Base-by-base conservation (phyloP, 352 stramenopile genomes). In the Pythium monospermum region DNA sequence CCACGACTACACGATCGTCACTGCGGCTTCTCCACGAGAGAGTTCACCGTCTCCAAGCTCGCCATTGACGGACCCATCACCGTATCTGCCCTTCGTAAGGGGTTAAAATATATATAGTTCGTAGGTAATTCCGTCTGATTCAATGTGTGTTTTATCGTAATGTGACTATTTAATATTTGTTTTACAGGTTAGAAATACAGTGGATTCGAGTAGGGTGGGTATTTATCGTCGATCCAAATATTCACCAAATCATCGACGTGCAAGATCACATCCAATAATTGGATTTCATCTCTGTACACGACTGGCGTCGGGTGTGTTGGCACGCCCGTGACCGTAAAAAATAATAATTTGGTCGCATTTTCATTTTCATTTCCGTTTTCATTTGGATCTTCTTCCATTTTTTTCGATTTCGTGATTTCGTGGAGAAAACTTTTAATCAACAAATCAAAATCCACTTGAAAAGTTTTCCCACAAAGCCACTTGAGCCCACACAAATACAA, bases 171-270 rank as follows among this genome's bases (percentile, higher is more conserved):
- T 22, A 15, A 19, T 19, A 18, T 49, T 22, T 23, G 15, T 39
- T 39, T 30, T 6, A 19, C n/a, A 2, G 1, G 11, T 58, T 33
- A 59, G 49, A 84, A 87, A 59, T 87, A 84, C 28, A 89, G 51
- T 16, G 73, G 75, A 28, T 85, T 89, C 25, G 74, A 69, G 46
- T 87, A 90, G 3, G 70, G 76, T 10, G 73, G 80, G 50, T 86
- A 85, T 15, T 68, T 62, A 27, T 83, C 71, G 46, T 90, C 76
- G 48, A 90, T 83, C 73, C 76, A 87, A 49, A 83, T 75, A 35
- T 85, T 88, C 26, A 83, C 54, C 26, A 90, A 50, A 43, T 87
- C 76, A 50, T 92, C 78, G 23, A 76, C 58, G 19, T 89, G 71
- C 31, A 87, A 47, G 23, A 90, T 75, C 36, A 86, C 61, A 23